phyloP scores from a whole-genome alignment of 768 basidiomycete species.

The Crassisporium funariophilum region DNA sequence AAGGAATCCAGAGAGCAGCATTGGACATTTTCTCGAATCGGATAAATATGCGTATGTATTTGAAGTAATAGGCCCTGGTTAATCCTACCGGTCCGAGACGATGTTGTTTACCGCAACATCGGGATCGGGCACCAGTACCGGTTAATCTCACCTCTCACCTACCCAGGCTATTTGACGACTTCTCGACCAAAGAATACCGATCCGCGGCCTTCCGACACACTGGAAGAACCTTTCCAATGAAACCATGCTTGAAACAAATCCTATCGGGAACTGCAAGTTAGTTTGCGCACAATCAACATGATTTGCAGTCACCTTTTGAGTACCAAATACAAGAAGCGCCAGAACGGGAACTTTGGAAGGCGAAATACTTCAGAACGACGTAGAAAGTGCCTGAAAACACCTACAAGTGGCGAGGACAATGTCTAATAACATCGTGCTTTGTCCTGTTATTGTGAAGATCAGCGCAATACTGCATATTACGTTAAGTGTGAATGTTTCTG shows the following conservation, averaged over 20 bases:
- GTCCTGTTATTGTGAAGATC: constrained; percentile 14
- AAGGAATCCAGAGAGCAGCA: too few relatives aligned
- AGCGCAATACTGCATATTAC: constrained; percentile 15
- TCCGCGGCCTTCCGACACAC: constrained; percentile 4
- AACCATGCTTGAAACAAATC: constrained; percentile 17
- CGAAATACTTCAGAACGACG: background rate
- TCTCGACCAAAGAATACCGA: constrained; percentile 10
- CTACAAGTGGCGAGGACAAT: constrained; percentile 22
- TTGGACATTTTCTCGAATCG: too few relatives aligned
- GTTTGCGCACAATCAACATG: background rate
- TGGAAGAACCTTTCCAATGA: constrained; percentile 2
- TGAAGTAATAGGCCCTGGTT: background rate
- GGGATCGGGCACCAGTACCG: too few relatives aligned
- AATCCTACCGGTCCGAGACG: too few relatives aligned
- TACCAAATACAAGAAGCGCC: constrained; percentile 24
- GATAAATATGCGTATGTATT: too few relatives aligned
- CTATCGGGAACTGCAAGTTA: constrained; percentile 1
- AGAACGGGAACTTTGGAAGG: constrained; percentile 18
- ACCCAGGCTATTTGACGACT: too few relatives aligned
- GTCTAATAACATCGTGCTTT: constrained; percentile 18
- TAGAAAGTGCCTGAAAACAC: background rate
- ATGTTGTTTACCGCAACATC: too few relatives aligned
- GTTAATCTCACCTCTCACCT: too few relatives aligned
- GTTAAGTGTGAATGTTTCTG: background rate
- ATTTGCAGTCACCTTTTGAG: constrained; percentile 13